These are phyloP conservation scores for Furcasterigmium furcatum DNA, from an alignment of 2,329 filamentous ascomycete genomes.

Conservation along the genomic window DNA sequence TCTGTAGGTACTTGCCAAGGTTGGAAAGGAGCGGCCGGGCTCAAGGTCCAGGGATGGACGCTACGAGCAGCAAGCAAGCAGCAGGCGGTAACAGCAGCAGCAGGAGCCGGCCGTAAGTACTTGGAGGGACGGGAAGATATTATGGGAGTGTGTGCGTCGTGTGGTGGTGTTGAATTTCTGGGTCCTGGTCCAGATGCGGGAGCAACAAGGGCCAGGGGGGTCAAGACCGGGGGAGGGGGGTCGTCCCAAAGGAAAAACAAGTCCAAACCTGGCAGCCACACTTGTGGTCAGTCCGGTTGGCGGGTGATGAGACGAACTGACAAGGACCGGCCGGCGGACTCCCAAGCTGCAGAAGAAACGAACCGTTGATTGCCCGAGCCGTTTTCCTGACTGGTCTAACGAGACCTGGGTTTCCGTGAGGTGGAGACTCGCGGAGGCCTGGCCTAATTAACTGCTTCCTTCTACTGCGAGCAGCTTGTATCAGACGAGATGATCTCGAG, in stretches of 20 bases:
- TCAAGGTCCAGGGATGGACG: conserved; percentile 3
- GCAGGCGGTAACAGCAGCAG: no score
- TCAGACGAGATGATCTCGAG: conserved; percentile 33
- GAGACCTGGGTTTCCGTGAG: conserved; percentile 18
- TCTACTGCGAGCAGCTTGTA: conserved; percentile 41
- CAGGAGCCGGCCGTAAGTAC: not conserved
- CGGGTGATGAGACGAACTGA: not conserved
- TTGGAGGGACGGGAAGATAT: not conserved
- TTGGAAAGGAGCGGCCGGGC: conserved; percentile 12
- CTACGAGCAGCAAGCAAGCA: no score
- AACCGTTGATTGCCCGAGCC: conserved; percentile 19
- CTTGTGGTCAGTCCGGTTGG: not conserved
- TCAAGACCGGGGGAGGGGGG: conserved; percentile 5
- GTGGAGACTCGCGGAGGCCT: conserved; percentile 23
- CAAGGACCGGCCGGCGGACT: not conserved
- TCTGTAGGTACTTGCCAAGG: conserved; percentile 20
- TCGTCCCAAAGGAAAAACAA: conserved; percentile 19
- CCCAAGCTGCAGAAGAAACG: not conserved
- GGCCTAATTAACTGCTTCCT: conserved; percentile 24
- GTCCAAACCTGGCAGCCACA: conserved; percentile 19
- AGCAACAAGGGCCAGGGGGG: not conserved
- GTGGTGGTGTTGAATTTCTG: conserved; percentile 1
- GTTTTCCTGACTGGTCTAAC: conserved; percentile 32
- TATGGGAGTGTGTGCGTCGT: not conserved
- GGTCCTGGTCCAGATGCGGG: conserved; percentile 2